A percentile compares a stretch with the other conserved stretches of the same genome.
phyloP scores from a whole-genome alignment of 441 rosid genomes.

The Raphanus hybrid region DNA sequence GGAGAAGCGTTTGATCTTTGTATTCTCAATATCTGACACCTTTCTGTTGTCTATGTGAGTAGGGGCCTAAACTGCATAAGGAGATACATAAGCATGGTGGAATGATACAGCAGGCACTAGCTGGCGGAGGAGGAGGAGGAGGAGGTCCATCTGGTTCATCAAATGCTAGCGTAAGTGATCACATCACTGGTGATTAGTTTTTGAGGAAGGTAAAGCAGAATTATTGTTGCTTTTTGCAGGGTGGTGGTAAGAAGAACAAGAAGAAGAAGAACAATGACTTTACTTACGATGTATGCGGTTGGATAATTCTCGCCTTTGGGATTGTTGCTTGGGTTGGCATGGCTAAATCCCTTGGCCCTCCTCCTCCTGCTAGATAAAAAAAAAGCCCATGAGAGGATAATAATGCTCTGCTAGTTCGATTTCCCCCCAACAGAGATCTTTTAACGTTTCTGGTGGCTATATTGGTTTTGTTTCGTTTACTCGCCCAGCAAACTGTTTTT shows the following conservation, averaged over 20 bases:
- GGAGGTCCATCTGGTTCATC: constrained; percentile 55
- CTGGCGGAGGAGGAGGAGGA: constrained; percentile 50
- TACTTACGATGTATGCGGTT: constrained; percentile 67
- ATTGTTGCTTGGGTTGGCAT: constrained; percentile 65
- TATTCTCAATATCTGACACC: neutral
- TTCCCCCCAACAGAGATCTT: constrained; percentile 10
- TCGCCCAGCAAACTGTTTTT: neutral
- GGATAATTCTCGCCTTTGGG: constrained; percentile 70
- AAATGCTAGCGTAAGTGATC: constrained; percentile 47
- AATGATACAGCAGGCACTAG: constrained; percentile 42
- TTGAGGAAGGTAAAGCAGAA: neutral
- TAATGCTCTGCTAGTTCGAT: constrained; percentile 8
- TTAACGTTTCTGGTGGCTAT: constrained; percentile 1
- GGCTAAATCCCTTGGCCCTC: constrained; percentile 59
- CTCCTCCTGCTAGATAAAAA: constrained; percentile 61
- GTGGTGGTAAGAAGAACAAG: constrained; percentile 46
- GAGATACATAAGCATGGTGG: constrained; percentile 52
- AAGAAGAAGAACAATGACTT: constrained; percentile 60
- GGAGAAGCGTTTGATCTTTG: neutral
- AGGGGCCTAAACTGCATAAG: constrained; percentile 65
- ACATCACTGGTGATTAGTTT: neutral
- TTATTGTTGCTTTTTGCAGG: constrained; percentile 42
- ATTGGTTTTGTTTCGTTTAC: constrained; percentile 3
- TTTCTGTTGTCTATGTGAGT: constrained; percentile 9
- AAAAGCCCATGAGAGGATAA: neutral